Conservation (phyloP, 371 early-diverging fungal species). For the Mucor lusitanicus region DNA sequence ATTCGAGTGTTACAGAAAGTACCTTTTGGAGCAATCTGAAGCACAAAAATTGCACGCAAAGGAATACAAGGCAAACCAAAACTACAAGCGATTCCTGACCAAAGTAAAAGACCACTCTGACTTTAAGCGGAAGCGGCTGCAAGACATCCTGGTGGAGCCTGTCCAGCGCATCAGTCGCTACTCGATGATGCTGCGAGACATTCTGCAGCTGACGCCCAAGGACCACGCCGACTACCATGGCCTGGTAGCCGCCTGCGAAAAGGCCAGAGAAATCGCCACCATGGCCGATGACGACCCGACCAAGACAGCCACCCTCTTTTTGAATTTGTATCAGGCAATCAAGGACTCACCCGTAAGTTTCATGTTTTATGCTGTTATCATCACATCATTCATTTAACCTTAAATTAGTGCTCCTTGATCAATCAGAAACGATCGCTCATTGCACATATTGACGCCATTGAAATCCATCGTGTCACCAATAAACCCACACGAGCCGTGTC, state of each 20-base stretch:
- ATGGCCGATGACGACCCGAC: conserved; percentile 50
- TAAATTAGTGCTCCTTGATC: conserved; percentile 37
- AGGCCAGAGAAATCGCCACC: conserved; percentile 39
- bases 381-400: not conserved
- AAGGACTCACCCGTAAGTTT: conserved; percentile 33
- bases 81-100: conserved; percentile 34
- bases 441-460: conserved; percentile 44
- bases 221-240: conserved; percentile 37
- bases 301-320: conserved; percentile 37
- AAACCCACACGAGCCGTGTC: conserved; percentile 43
- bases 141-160: conserved; percentile 46
- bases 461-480: conserved; percentile 40
- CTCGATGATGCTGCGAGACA: conserved; percentile 49
- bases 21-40: conserved; percentile 35
- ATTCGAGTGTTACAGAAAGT: conserved; percentile 52
- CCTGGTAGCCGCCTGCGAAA: conserved; percentile 33
- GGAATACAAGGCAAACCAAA: conserved; percentile 36
- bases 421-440: conserved; percentile 44
- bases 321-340: conserved; percentile 30
- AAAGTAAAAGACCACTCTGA: conserved; percentile 35
- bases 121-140: conserved; percentile 32
- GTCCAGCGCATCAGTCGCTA: conserved; percentile 51
- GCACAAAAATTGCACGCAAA: conserved; percentile 40
- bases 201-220: conserved; percentile 32
- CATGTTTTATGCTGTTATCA: not conserved